These are phyloP conservation scores for Wickerhamomyces queroliae DNA, from an alignment of 805 yeast genomes.

Conservation along the genomic window DNA sequence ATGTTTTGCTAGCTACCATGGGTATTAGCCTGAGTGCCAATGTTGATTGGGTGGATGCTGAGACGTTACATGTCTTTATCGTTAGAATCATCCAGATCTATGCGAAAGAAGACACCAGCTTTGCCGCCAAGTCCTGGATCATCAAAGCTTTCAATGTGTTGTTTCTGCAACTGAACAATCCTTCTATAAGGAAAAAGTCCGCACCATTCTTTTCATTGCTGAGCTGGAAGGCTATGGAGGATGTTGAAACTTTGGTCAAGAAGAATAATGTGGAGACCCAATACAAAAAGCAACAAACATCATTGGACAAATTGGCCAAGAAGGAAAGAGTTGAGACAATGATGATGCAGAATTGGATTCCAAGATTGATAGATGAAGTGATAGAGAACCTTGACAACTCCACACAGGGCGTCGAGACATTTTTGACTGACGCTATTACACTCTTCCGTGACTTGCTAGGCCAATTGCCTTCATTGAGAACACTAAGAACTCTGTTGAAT, in stretches of 20 bases:
- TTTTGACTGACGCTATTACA: background rate
- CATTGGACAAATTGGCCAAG: background rate
- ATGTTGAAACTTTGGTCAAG: background rate
- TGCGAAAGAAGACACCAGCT: conserved; percentile 5
- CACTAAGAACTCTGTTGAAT: background rate
- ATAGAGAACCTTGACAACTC: background rate
- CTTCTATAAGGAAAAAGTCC: conserved; percentile 2
- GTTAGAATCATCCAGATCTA: conserved; percentile 13
- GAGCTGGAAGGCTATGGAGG: conserved; percentile 6
- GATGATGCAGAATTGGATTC: background rate
- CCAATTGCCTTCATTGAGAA: background rate
- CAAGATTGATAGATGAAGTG: background rate
- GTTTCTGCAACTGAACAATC: background rate
- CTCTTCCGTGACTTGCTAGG: background rate
- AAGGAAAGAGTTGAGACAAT: background rate
- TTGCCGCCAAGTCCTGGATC: conserved; percentile 1
- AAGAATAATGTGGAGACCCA: background rate
- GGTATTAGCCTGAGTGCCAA: background rate
- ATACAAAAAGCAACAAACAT: background rate
- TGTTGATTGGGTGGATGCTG: conserved; percentile 1
- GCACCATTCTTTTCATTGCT: conserved; percentile 15
- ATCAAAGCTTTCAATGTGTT: conserved; percentile 4
- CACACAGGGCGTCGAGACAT: too few species aligned
- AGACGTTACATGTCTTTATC: conserved; percentile 4
- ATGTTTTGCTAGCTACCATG: background rate